Percentiles rank a stretch among this genome's conserved stretches.
These are phyloP conservation scores for Hemisphaericaspora lyxosophila DNA, from an alignment of 1,139 yeast species.

Conservation along the genomic window DNA sequence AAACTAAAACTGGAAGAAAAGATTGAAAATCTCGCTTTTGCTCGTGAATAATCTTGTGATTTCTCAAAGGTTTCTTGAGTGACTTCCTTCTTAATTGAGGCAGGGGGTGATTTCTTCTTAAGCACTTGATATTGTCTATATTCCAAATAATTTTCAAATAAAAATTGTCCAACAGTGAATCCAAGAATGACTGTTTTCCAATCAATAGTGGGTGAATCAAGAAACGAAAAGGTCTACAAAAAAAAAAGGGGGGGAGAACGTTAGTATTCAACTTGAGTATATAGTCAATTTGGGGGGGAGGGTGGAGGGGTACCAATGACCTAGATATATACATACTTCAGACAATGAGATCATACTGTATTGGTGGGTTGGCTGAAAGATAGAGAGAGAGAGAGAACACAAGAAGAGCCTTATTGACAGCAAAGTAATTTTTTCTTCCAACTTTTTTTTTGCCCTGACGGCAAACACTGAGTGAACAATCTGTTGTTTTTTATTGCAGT, in stretches of 20 bases:
- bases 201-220: conserved; percentile 54
- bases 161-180: conserved; percentile 71
- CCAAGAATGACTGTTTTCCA: conserved; percentile 80
- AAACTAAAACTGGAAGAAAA: conserved; percentile 53
- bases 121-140: conserved; percentile 77
- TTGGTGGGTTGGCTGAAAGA: too few species aligned
- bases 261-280: conserved; percentile 9
- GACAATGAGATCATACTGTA: conserved; percentile 14
- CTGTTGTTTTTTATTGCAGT: too few species aligned
- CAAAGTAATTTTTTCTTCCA: neutral
- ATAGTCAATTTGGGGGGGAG: neutral
- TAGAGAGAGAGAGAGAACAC: neutral
- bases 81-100: conserved; percentile 61
- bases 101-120: conserved; percentile 55
- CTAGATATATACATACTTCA: conserved; percentile 24
- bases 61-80: conserved; percentile 72
- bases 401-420: neutral
- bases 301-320: neutral
- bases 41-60: conserved; percentile 76
- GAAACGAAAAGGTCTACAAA: conserved; percentile 29
- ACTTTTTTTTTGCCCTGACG: too few species aligned
- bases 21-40: conserved; percentile 75
- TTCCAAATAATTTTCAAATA: conserved; percentile 71
- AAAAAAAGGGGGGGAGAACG: too few species aligned
- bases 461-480: too few species aligned